Evolutionary conservation across 371 early-diverging fungal genomes (phyloP).

Genomic region (Funneliformis caledonium): DNA sequence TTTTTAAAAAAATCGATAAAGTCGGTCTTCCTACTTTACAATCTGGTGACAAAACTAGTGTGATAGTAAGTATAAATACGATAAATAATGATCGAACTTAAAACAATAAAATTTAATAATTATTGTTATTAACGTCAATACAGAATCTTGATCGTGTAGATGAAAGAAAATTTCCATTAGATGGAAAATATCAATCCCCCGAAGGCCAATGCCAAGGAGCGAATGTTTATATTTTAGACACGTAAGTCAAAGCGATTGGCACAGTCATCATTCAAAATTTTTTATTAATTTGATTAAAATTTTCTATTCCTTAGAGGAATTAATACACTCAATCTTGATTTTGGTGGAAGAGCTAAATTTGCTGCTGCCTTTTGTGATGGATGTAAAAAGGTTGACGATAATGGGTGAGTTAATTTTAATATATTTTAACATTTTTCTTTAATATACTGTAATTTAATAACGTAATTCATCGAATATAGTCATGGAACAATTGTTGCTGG

Average conservation of each 20-base stretch:
- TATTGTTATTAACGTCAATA: background rate
- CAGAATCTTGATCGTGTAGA: constrained; percentile 59
- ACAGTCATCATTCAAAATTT: background rate
- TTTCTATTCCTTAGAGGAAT: constrained; percentile 52
- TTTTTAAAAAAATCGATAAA: no score
- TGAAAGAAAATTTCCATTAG: constrained; percentile 50
- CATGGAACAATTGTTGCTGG: constrained; percentile 71
- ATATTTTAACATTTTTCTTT: background rate
- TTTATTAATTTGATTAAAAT: background rate
- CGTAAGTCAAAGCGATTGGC: constrained; percentile 42
- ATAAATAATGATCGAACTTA: no score
- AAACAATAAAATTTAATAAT: no score
- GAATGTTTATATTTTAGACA: constrained; percentile 73
- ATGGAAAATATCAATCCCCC: constrained; percentile 54
- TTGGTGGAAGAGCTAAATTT: constrained; percentile 54
- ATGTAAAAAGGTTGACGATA: constrained; percentile 67
- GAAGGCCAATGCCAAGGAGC: constrained; percentile 63
- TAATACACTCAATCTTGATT: constrained; percentile 55
- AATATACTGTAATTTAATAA: background rate
- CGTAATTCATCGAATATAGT: constrained; percentile 35
- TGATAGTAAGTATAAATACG: no score
- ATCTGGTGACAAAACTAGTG: no score
- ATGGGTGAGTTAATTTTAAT: constrained; percentile 22
- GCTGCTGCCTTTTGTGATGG: constrained; percentile 63
- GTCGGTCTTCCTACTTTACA: no score